Percentiles rank a stretch among this genome's conserved stretches.
Conservation (phyloP, 2,329 filamentous ascomycete species). For the Allantophomopsis cytisporea region DNA sequence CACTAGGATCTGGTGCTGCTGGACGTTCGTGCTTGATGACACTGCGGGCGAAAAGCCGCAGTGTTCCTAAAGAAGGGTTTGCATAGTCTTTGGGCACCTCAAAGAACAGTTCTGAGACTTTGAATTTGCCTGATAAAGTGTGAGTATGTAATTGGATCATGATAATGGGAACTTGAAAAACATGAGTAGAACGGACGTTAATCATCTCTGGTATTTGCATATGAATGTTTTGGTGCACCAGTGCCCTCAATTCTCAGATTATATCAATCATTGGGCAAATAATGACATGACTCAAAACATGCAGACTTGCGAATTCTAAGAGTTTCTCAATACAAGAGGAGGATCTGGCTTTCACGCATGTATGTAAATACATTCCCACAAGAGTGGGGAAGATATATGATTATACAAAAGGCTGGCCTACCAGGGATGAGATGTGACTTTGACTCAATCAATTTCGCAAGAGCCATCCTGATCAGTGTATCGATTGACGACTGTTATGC, state of each 20-base stretch:
- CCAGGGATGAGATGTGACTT: slow-evolving; percentile 26
- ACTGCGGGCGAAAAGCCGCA: slow-evolving; percentile 68
- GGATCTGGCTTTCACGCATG: no score
- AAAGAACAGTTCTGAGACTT: slow-evolving; percentile 74
- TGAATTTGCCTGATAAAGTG: slow-evolving; percentile 46
- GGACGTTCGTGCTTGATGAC: slow-evolving; percentile 51
- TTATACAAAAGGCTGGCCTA: slow-evolving; percentile 5
- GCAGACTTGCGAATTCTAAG: no score
- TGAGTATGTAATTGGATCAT: neutral
- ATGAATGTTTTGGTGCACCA: no score
- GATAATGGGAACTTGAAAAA: no score
- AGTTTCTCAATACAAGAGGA: no score
- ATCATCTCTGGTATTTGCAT: no score
- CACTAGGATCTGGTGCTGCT: slow-evolving; percentile 20
- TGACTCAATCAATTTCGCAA: slow-evolving; percentile 18
- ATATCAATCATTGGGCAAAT: no score
- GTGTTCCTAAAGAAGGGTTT: slow-evolving; percentile 40
- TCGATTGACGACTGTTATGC: neutral
- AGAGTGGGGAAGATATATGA: slow-evolving; percentile 2
- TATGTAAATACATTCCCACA: neutral
- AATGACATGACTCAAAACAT: no score
- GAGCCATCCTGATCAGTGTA: slow-evolving; percentile 7
- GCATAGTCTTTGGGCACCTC: slow-evolving; percentile 72
- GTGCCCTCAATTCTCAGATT: no score
- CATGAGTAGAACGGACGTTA: no score